phyloP scores from a whole-genome alignment of 2,329 filamentous ascomycete species.

The Keithomyces neogunnii region DNA sequence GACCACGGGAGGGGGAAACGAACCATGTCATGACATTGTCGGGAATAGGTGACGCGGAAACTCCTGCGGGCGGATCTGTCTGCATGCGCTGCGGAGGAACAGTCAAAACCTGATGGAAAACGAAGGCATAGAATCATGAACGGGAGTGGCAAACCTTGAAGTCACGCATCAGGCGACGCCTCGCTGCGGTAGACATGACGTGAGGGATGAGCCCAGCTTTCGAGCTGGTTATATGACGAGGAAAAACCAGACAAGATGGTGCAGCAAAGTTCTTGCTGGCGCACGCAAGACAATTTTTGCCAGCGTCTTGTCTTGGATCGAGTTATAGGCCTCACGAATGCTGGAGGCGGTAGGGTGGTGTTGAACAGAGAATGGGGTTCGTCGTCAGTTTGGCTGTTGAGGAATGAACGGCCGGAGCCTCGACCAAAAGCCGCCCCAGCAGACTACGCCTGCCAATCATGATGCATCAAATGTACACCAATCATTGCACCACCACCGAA shows the following conservation, averaged over 20 bases:
- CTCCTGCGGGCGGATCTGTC: slow-evolving; percentile 92
- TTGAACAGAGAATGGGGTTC: slow-evolving; percentile 13
- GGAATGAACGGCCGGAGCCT: no score
- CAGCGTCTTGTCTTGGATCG: background rate
- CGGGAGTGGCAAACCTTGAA: slow-evolving; percentile 68
- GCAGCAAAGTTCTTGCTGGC: background rate
- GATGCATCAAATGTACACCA: slow-evolving; percentile 4
- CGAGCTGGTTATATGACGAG: slow-evolving; percentile 1
- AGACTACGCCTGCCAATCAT: slow-evolving; percentile 15
- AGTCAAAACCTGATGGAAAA: background rate
- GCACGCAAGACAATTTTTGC: background rate
- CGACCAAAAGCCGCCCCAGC: background rate
- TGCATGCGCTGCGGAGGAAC: slow-evolving; percentile 73
- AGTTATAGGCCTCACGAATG: background rate
- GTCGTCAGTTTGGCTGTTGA: slow-evolving; percentile 20
- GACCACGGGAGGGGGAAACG: slow-evolving; percentile 16
- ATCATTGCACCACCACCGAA: slow-evolving; percentile 3
- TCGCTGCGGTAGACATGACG: slow-evolving; percentile 76
- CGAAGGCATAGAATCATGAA: background rate
- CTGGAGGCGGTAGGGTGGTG: slow-evolving; percentile 6
- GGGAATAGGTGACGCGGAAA: slow-evolving; percentile 90
- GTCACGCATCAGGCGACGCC: slow-evolving; percentile 95
- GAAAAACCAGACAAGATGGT: background rate
- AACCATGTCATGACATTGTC: slow-evolving; percentile 98
- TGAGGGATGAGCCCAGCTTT: slow-evolving; percentile 4